These are phyloP conservation scores for Drechslerella dactyloides DNA, from an alignment of 2,329 filamentous ascomycete genomes.

Conservation along the genomic window DNA sequence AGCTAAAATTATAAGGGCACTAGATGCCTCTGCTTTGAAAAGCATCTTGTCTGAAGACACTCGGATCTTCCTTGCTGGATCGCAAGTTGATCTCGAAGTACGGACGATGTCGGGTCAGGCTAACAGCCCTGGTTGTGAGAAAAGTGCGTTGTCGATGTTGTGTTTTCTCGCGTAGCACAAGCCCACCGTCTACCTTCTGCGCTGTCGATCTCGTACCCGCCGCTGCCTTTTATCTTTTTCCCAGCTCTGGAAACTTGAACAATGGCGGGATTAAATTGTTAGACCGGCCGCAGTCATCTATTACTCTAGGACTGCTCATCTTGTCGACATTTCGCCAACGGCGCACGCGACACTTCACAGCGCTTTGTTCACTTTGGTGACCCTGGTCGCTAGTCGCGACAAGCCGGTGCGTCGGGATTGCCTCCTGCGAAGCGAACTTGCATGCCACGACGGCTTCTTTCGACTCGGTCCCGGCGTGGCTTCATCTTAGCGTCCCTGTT, in stretches of 20 bases:
- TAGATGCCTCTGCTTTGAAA: conserved; percentile 21
- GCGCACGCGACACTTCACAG: conserved; percentile 37
- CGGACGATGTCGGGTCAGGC: too few species aligned
- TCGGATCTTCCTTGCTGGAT: conserved; percentile 12
- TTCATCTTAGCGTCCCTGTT: conserved; percentile 20
- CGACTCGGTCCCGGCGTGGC: conserved; percentile 9
- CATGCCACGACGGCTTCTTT: neutral
- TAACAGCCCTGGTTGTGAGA: too few species aligned
- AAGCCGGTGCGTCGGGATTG: conserved; percentile 31
- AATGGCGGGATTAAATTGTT: too few species aligned
- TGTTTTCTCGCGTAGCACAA: conserved; percentile 4
- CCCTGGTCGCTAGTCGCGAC: conserved; percentile 13
- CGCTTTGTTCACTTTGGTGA: neutral
- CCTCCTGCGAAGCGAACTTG: conserved; percentile 2
- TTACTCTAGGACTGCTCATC: too few species aligned
- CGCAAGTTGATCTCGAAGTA: too few species aligned
- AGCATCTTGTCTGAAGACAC: conserved; percentile 33
- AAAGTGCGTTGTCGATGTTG: conserved; percentile 32
- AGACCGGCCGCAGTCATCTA: too few species aligned
- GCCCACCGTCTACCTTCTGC: too few species aligned
- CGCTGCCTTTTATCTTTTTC: too few species aligned
- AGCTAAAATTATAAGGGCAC: conserved; percentile 28
- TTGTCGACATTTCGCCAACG: too few species aligned
- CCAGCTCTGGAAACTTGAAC: too few species aligned
- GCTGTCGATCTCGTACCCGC: too few species aligned